phyloP scores from a whole-genome alignment of 164 flowering plant genomes.

The Warburgia ugandensis region DNA sequence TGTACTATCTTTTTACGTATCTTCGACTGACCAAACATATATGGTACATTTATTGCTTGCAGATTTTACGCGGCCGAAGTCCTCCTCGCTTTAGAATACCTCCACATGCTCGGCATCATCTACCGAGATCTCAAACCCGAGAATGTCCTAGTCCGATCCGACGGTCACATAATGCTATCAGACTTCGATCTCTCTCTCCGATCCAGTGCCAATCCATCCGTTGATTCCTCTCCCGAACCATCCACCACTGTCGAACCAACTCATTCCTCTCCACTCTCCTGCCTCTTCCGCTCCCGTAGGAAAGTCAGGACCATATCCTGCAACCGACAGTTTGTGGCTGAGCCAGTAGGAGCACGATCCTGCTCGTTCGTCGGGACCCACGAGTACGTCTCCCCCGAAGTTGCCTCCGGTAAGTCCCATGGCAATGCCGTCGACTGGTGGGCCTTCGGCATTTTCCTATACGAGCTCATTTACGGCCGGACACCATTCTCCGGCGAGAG shows the following conservation, averaged over 20 bases:
- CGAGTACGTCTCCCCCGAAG: conserved; percentile 90
- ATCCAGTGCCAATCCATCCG: conserved; percentile 60
- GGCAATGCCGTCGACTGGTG: conserved; percentile 96
- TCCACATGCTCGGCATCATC: conserved; percentile 86
- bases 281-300: conserved; percentile 43
- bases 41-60: conserved; percentile 6
- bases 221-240: conserved; percentile 30
- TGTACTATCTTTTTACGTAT: too few species aligned
- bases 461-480: conserved; percentile 77
- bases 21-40: too few species aligned
- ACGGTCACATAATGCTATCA: conserved; percentile 93
- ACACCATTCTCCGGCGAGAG: conserved; percentile 66
- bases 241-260: conserved; percentile 13
- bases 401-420: conserved; percentile 66
- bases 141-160: conserved; percentile 71
- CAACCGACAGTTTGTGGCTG: conserved; percentile 63
- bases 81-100: conserved; percentile 76
- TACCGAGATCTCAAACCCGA: conserved; percentile 91
- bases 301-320: conserved; percentile 40
- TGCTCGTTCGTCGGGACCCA: conserved; percentile 90
- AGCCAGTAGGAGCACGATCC: conserved; percentile 73
- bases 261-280: conserved; percentile 33
- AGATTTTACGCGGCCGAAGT: conserved; percentile 93
- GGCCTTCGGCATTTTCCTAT: conserved; percentile 79
- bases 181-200: conserved; percentile 80